These are phyloP conservation scores for Populus davidiana DNA, from an alignment of 345 rosid species.

Conservation along the genomic window DNA sequence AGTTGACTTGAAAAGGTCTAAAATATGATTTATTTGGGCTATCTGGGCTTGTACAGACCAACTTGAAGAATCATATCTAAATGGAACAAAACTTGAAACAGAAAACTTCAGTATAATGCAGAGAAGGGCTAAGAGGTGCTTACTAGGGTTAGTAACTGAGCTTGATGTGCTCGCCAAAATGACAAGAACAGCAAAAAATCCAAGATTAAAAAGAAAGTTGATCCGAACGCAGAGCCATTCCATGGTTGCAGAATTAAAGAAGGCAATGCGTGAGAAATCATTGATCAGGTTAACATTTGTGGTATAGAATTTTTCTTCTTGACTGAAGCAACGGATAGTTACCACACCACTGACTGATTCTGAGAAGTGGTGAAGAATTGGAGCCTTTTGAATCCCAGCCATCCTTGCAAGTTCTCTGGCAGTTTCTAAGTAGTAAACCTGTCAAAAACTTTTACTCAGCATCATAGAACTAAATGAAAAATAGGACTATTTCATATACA, in stretches of 20 bases:
- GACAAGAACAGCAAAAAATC: conserved; percentile 63
- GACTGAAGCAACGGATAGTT: conserved; percentile 69
- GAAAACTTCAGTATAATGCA: background rate
- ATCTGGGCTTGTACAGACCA: too few relatives aligned
- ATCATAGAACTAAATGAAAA: background rate
- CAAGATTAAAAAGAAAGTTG: conserved; percentile 72
- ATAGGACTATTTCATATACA: background rate
- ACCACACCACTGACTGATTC: conserved; percentile 74
- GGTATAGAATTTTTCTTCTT: conserved; percentile 55
- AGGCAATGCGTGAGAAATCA: conserved; percentile 56
- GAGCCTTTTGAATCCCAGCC: conserved; percentile 72
- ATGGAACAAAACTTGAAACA: too few relatives aligned
- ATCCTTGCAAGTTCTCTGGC: conserved; percentile 90
- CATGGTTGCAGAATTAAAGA: conserved; percentile 75
- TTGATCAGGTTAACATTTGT: conserved; percentile 46
- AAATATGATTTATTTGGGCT: background rate
- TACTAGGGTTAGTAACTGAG: conserved; percentile 67
- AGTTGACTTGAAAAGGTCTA: background rate
- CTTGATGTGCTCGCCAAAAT: conserved; percentile 67
- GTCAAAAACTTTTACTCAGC: conserved; percentile 2
- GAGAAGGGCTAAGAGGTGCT: conserved; percentile 21
- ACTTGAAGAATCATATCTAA: too few relatives aligned
- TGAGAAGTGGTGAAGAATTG: conserved; percentile 77
- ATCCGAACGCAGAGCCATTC: conserved; percentile 83
- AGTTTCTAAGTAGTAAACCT: conserved; percentile 75